A percentile compares a stretch with the other conserved stretches of the same genome.
phyloP scores from a whole-genome alignment of 2,329 filamentous ascomycete genomes.

The Paracorniculantispora psalliotae region DNA sequence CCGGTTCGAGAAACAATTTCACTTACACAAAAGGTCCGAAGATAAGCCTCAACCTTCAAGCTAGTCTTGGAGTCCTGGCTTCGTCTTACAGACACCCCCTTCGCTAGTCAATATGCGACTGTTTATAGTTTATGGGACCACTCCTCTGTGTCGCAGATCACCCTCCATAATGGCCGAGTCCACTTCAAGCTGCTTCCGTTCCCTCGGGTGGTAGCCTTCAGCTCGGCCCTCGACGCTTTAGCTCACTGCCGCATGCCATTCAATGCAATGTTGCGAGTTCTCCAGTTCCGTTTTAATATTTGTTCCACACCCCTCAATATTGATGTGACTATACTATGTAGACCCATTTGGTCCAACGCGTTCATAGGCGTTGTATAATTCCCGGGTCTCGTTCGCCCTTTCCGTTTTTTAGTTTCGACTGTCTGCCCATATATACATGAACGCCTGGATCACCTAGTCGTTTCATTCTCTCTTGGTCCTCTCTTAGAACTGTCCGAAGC shows the following conservation, averaged over 20 bases:
- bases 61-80: no score
- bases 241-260: no score
- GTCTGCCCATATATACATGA: slow-evolving; percentile 10
- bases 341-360: neutral
- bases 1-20: no score
- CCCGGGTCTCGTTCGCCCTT: neutral
- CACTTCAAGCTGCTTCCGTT: neutral
- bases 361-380: neutral
- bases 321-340: no score
- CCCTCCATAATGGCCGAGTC: no score
- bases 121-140: neutral
- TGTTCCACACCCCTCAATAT: slow-evolving; percentile 5
- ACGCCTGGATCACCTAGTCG: neutral
- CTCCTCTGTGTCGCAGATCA: neutral
- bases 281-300: neutral
- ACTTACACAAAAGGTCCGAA: slow-evolving; percentile 1
- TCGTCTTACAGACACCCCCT: slow-evolving; percentile 1
- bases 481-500: neutral
- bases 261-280: neutral
- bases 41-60: neutral
- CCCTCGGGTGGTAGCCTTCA: neutral
- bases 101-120: no score
- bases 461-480: neutral
- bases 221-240: no score
- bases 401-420: neutral